Base-by-base conservation (phyloP, 768 basidiomycete genomes). In the Lactifluus pinguis region DNA sequence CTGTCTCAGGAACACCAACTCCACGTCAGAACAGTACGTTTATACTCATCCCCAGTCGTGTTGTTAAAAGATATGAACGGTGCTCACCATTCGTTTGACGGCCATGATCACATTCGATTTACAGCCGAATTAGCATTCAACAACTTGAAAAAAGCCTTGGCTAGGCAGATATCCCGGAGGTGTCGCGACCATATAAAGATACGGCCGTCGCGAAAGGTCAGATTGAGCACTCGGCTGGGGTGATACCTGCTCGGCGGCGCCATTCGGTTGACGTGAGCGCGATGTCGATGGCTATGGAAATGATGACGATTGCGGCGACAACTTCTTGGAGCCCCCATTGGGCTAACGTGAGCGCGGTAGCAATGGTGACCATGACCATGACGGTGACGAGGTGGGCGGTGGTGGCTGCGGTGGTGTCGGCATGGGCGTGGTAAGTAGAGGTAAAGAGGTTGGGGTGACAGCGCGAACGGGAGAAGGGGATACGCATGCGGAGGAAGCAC, bases 121-220 rank as follows among this genome's bases (percentile, higher is more conserved):
- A 34, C 5, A 6, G 32, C 4, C 32, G 32, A 32, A 32, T 32
- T 32, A 32, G 7, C n/a, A n/a, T 25, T 25, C 25, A 25, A 25
- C 25, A 25, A 2, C 25, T 1, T 25, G 25, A 25, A 25, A 25
- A 25, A 25, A 25, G n/a, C n/a, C n/a, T n/a, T n/a, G 30, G 6
- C 61, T 51, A 6, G 54, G 38, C 9, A 49, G 2, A 14, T 58
- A 62, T 42, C 38, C 57, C 3, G 65, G 62, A 6, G 65, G 59
- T 41, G 60, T 52, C 34, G 65, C 59, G 5, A 66, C 49, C 32
- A 66, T 49, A 42, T 60, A 64, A 48, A 64, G 30, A 55, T 55
- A 55, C 34, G 53, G 57, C 41, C 60, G 62, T 36, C 55, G 39
- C 15, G 38, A 51, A 2, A 39, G n/a, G 9, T 53, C 61, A n/a